phyloP scores from a whole-genome alignment of 768 basidiomycete genomes.

The Tephrocybe rancida region DNA sequence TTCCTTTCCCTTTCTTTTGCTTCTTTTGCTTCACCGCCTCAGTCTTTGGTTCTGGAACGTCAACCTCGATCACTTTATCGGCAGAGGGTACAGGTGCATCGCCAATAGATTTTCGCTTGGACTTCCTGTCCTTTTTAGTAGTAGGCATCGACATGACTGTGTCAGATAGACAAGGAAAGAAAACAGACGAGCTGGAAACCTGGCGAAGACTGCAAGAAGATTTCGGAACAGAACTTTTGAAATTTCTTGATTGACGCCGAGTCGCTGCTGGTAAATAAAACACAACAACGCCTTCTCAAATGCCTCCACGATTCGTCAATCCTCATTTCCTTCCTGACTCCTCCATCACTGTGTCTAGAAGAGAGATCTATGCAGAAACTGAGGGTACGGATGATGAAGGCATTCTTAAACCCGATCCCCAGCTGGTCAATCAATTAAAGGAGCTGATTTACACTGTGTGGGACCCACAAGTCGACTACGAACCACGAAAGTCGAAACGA shows the following conservation, averaged over 20 bases:
- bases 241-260: conserved; percentile 18
- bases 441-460: conserved; percentile 17
- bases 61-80: conserved; percentile 9
- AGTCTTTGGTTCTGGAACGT: conserved; percentile 13
- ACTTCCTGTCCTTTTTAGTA: conserved; percentile 24
- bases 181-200: background rate
- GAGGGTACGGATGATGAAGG: conserved; percentile 2
- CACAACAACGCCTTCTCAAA: conserved; percentile 15
- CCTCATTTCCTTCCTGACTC: conserved; percentile 42
- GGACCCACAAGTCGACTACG: conserved; percentile 2
- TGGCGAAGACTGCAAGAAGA: conserved; percentile 4
- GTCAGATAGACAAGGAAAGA: background rate
- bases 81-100: background rate
- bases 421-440: conserved; percentile 19
- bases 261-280: conserved; percentile 13
- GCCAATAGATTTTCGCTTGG: conserved; percentile 25
- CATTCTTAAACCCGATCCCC: conserved; percentile 9
- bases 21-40: conserved; percentile 7
- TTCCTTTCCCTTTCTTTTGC: conserved; percentile 17
- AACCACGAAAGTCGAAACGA: conserved; percentile 12
- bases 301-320: conserved; percentile 45
- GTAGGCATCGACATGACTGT: conserved; percentile 16
- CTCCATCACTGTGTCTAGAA: conserved; percentile 36
- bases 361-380: conserved; percentile 23
- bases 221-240: conserved; percentile 1